These are phyloP conservation scores for Medicago truncatula DNA, from an alignment of 306 rosid genomes.

Conservation along the genomic window DNA sequence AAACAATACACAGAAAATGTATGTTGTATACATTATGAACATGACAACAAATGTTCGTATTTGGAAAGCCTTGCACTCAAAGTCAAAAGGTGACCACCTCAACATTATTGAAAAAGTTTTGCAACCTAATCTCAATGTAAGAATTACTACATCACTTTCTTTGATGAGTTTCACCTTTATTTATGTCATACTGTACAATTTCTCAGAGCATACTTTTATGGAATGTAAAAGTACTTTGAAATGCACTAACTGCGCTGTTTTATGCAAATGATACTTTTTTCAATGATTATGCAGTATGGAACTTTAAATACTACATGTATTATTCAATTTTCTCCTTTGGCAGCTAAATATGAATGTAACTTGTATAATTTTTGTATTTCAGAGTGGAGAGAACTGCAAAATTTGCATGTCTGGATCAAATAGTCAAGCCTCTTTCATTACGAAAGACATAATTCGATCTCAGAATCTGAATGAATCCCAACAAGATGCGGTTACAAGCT, in stretches of 20 bases:
- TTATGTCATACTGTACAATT: not conserved
- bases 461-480: no score
- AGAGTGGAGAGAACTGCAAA: slow-evolving; percentile 6
- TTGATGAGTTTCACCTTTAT: no score
- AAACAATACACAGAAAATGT: not conserved
- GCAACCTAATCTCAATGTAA: no score
- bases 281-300: no score
- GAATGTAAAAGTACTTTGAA: no score
- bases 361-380: not conserved
- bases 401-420: not conserved
- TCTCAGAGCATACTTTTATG: not conserved
- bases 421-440: not conserved
- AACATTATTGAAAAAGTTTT: slow-evolving; percentile 32
- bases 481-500: no score
- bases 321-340: not conserved
- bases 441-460: no score
- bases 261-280: not conserved
- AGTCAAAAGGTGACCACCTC: slow-evolving; percentile 8
- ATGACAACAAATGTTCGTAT: slow-evolving; percentile 35
- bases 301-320: not conserved
- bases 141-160: no score
- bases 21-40: slow-evolving; percentile 39
- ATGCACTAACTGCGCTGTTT: not conserved
- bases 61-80: slow-evolving; percentile 43
- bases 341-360: not conserved